A percentile compares a stretch with the other conserved stretches of the same genome.
Conservation (phyloP, 2,329 filamentous ascomycete species). For the Periconia digitata region DNA sequence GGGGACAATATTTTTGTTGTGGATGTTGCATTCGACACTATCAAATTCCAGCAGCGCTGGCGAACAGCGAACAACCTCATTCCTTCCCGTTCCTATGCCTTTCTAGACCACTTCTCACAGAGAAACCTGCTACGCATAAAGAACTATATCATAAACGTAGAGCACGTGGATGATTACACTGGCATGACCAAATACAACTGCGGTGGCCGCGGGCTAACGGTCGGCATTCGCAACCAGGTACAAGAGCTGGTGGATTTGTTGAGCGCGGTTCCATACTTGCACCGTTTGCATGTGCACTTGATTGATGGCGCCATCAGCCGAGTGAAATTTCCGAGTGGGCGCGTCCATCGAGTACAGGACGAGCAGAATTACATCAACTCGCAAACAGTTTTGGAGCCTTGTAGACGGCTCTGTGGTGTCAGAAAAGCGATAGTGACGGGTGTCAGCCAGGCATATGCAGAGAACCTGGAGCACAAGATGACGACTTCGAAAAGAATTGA, state of each 20-base stretch:
- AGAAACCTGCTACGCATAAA: constrained; percentile 46
- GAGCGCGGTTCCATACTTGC: constrained; percentile 22
- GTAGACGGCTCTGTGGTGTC: constrained; percentile 40
- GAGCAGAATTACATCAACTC: constrained; percentile 38
- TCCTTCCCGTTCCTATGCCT: constrained; percentile 43
- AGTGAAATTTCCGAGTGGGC: constrained; percentile 29
- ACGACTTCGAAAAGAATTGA: constrained; percentile 17
- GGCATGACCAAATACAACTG: constrained; percentile 57
- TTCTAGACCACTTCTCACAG: constrained; percentile 46
- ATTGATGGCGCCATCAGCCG: constrained; percentile 32
- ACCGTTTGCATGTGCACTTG: constrained; percentile 33
- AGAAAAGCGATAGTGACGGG: constrained; percentile 42
- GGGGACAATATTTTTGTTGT: constrained; percentile 50
- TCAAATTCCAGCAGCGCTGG: constrained; percentile 50
- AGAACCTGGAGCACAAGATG: constrained; percentile 38
- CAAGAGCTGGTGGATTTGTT: constrained; percentile 45
- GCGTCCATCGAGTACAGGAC: constrained; percentile 38
- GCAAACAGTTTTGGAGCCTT: constrained; percentile 47
- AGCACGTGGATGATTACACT: constrained; percentile 53
- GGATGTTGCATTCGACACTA: constrained; percentile 47
- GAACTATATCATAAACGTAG: constrained; percentile 48
- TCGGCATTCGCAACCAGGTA: constrained; percentile 46
- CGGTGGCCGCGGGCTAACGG: constrained; percentile 47
- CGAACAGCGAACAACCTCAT: constrained; percentile 46
- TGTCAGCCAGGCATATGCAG: constrained; percentile 43